Conservation (phyloP, 2,329 filamentous ascomycete species). For the Emericellopsis atlantica region DNA sequence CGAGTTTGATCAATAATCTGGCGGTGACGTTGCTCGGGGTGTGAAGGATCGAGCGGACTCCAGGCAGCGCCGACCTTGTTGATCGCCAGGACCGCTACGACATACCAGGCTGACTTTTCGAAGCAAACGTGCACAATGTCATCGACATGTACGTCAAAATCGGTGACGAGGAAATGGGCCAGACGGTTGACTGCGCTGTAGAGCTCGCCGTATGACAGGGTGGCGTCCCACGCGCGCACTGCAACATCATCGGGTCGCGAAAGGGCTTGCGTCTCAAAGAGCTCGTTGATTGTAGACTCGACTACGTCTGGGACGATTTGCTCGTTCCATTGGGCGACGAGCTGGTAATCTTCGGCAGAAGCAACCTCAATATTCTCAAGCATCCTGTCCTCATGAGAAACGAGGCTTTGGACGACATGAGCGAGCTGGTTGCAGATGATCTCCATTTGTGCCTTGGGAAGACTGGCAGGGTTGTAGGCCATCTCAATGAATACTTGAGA, state of each 20-base stretch:
- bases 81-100: slow-evolving; percentile 8
- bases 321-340: too few species aligned
- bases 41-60: slow-evolving; percentile 7
- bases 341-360: too few species aligned
- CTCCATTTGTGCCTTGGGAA: too few species aligned
- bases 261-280: slow-evolving; percentile 1
- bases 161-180: neutral
- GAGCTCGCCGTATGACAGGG: neutral
- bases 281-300: neutral
- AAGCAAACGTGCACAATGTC: slow-evolving; percentile 7
- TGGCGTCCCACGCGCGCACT: slow-evolving; percentile 16
- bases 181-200: neutral
- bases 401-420: too few species aligned
- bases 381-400: too few species aligned
- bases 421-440: too few species aligned
- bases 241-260: slow-evolving; percentile 17
- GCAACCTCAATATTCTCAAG: too few species aligned
- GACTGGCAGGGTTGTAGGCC: neutral
- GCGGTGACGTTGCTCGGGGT: neutral
- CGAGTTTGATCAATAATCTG: slow-evolving; percentile 1
- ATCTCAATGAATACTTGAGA: neutral
- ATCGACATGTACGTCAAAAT: neutral
- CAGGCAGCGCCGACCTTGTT: slow-evolving; percentile 12
- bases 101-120: slow-evolving; percentile 7
- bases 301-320: neutral